Percentiles rank a stretch among this genome's conserved stretches.
These are phyloP conservation scores for Capsicum pubescens DNA, from an alignment of 257 asterid species.

Conservation along the genomic window DNA sequence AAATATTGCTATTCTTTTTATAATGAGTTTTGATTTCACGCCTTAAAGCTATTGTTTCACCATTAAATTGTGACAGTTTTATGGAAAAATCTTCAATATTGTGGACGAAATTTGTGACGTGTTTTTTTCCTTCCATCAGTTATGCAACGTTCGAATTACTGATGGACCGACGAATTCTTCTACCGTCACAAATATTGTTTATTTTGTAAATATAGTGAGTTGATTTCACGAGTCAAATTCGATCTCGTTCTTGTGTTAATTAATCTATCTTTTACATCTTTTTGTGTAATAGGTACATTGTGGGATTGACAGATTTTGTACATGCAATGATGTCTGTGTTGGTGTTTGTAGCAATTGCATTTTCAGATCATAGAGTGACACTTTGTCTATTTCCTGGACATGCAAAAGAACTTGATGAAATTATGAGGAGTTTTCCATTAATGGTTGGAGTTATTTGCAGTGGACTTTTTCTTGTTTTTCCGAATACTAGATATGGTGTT, in stretches of 20 bases:
- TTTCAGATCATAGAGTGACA: conserved; percentile 88
- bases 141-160: neutral
- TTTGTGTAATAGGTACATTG: conserved; percentile 35
- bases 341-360: conserved; percentile 76
- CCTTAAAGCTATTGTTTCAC: neutral
- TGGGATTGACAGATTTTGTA: conserved; percentile 75
- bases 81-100: neutral
- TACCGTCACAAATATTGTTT: too few relatives aligned
- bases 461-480: conserved; percentile 84
- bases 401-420: conserved; percentile 71
- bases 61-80: neutral
- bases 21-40: neutral
- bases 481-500: conserved; percentile 80
- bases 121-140: neutral
- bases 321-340: conserved; percentile 84
- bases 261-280: neutral
- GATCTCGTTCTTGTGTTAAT: too few relatives aligned
- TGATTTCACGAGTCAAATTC: neutral
- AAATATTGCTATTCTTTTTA: neutral
- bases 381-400: conserved; percentile 82
- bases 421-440: conserved; percentile 86
- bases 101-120: neutral
- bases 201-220: neutral
- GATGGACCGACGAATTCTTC: neutral
- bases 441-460: conserved; percentile 91